A percentile compares a stretch with the other conserved stretches of the same genome.
Evolutionary conservation across 805 yeast genomes (phyloP).

Genomic region (Sugiyamaella qingdaonensis): DNA sequence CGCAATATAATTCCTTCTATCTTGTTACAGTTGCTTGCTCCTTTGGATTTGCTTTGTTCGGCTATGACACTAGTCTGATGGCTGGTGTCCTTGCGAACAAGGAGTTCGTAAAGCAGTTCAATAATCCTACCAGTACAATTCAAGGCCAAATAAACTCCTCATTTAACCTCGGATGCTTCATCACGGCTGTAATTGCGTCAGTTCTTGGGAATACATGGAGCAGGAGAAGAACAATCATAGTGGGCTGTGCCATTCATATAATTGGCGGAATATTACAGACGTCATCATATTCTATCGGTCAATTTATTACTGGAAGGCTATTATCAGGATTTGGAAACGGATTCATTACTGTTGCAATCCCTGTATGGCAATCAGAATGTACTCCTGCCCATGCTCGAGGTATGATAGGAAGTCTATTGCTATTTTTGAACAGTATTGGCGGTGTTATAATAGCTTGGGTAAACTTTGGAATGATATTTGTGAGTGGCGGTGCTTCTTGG

Average conservation of each 20-base stretch:
- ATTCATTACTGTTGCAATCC: conserved; percentile 69
- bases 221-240: conserved; percentile 44
- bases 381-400: conserved; percentile 66
- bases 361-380: conserved; percentile 77
- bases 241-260: conserved; percentile 47
- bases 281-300: conserved; percentile 24
- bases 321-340: conserved; percentile 75
- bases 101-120: conserved; percentile 52
- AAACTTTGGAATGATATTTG: conserved; percentile 19
- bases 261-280: conserved; percentile 48
- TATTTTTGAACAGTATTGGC: conserved; percentile 27
- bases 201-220: conserved; percentile 47
- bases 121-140: conserved; percentile 36
- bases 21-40: conserved; percentile 3
- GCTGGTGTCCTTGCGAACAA: conserved; percentile 21
- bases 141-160: conserved; percentile 28
- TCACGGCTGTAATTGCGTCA: conserved; percentile 46
- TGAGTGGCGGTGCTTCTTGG: conserved; percentile 29
- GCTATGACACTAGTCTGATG: conserved; percentile 32
- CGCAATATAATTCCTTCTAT: conserved; percentile 1
- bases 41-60: conserved; percentile 26
- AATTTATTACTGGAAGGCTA: conserved; percentile 53
- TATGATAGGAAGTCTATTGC: conserved; percentile 31
- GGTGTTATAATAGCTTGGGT: conserved; percentile 32
- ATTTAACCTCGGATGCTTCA: conserved; percentile 46